Evolutionary conservation across 176 grass and related monocot species (phyloP).

Genomic region (Pontederia paniculata): DNA sequence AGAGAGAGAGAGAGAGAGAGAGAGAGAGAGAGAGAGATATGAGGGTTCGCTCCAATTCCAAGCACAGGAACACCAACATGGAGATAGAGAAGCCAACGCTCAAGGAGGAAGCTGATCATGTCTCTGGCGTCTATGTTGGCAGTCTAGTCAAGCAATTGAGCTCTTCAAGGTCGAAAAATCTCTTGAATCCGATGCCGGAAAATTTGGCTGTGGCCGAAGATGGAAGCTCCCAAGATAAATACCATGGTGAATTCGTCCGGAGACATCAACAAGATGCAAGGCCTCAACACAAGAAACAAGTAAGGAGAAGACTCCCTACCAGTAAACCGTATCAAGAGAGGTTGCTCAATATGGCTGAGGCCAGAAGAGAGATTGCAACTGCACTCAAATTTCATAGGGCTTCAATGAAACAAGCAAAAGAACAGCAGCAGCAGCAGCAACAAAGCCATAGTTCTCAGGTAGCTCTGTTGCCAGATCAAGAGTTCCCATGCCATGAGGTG

Average conservation of each 20-base stretch:
- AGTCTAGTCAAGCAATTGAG: slow-evolving; percentile 87
- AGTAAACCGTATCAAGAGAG: slow-evolving; percentile 87
- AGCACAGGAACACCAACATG: slow-evolving; percentile 5
- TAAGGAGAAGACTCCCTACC: slow-evolving; percentile 83
- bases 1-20: no score
- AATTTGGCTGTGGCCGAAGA: neutral
- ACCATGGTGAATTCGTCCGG: slow-evolving; percentile 3
- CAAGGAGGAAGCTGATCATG: slow-evolving; percentile 48
- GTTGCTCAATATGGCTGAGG: slow-evolving; percentile 94
- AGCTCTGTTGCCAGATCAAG: neutral
- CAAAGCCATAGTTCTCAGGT: slow-evolving; percentile 1
- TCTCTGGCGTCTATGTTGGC: slow-evolving; percentile 84
- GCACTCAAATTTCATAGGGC: slow-evolving; percentile 91
- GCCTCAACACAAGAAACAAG: slow-evolving; percentile 71
- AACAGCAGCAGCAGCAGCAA: slow-evolving; percentile 39
- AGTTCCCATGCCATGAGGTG: slow-evolving; percentile 24
- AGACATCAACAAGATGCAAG: slow-evolving; percentile 37
- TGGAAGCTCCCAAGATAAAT: slow-evolving; percentile 1
- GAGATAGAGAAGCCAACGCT: slow-evolving; percentile 11
- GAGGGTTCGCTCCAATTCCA: neutral
- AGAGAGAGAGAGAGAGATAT: slow-evolving; percentile 25
- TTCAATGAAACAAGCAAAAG: slow-evolving; percentile 85
- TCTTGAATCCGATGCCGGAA: neutral
- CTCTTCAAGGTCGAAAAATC: slow-evolving; percentile 43
- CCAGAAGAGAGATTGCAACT: slow-evolving; percentile 78